A percentile compares a stretch with the other conserved stretches of the same genome.
Evolutionary conservation across 2,329 filamentous ascomycete species (phyloP).

Genomic region (Hymenoscyphus infarciens): DNA sequence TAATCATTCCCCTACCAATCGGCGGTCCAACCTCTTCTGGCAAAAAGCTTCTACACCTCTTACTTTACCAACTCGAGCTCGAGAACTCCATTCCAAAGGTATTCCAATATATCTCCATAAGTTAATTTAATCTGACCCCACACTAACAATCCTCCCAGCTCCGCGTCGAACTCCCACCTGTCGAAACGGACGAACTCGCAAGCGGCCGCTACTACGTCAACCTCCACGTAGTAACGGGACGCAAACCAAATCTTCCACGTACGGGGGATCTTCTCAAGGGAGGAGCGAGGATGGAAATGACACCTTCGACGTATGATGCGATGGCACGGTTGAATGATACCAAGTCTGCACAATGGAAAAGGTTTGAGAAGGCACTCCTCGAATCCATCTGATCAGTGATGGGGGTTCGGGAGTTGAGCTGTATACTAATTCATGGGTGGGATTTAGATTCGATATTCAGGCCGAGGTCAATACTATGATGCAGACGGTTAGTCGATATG

Average conservation of each 20-base stretch:
- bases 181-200: slow-evolving; percentile 22
- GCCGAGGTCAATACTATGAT: background rate
- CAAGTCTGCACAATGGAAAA: slow-evolving; percentile 25
- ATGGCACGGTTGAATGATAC: slow-evolving; percentile 26
- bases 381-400: slow-evolving; percentile 7
- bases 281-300: slow-evolving; percentile 31
- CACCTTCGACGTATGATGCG: slow-evolving; percentile 27
- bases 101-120: background rate
- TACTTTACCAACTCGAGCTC: slow-evolving; percentile 23
- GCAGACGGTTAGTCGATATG: background rate
- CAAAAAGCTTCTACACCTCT: slow-evolving; percentile 24
- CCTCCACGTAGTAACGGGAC: slow-evolving; percentile 33
- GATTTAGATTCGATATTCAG: background rate
- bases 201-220: slow-evolving; percentile 29
- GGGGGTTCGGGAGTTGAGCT: too few species aligned
- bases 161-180: slow-evolving; percentile 13
- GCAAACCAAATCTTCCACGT: slow-evolving; percentile 28
- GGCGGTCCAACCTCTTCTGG: slow-evolving; percentile 20
- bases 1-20: slow-evolving; percentile 29
- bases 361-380: slow-evolving; percentile 15
- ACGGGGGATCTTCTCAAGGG: slow-evolving; percentile 30
- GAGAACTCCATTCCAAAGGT: slow-evolving; percentile 29
- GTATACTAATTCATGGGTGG: too few species aligned
- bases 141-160: slow-evolving; percentile 23
- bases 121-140: background rate